Conservation (phyloP, 495 filamentous ascomycete genomes). For the Evernia prunastri region DNA sequence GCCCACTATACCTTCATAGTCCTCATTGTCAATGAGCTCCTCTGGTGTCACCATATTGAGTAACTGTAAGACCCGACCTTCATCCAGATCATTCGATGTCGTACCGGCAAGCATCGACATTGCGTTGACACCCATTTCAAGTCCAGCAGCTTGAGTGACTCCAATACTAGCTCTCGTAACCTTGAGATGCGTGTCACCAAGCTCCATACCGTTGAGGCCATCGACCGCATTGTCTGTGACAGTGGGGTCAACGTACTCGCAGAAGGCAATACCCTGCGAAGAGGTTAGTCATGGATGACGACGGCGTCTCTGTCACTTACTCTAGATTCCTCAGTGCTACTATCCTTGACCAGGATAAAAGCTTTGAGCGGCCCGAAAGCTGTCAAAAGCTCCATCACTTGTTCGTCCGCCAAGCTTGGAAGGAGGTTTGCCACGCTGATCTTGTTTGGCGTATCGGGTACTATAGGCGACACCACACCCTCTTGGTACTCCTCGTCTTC, state of each 20-base stretch:
- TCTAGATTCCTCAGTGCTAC: constrained; percentile 74
- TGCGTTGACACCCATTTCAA: constrained; percentile 94
- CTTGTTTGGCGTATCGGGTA: constrained; percentile 90
- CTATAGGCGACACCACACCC: constrained; percentile 69
- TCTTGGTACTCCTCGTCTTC: constrained; percentile 72
- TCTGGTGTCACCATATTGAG: constrained; percentile 98
- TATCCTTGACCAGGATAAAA: constrained; percentile 87
- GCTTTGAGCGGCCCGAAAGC: constrained; percentile 91
- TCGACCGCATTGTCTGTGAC: constrained; percentile 82
- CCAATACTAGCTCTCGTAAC: constrained; percentile 87
- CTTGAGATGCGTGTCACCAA: constrained; percentile 79
- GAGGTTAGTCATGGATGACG: constrained; percentile 18
- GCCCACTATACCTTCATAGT: constrained; percentile 70
- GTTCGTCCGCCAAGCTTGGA: constrained; percentile 77
- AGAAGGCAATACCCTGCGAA: constrained; percentile 86
- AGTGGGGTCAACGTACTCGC: constrained; percentile 77
- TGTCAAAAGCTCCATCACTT: constrained; percentile 80
- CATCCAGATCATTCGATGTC: constrained; percentile 67
- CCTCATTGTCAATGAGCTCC: constrained; percentile 86
- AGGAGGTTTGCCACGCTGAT: constrained; percentile 88
- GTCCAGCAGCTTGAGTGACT: constrained; percentile 76
- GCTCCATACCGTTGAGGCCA: constrained; percentile 84
- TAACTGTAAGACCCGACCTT: constrained; percentile 76
- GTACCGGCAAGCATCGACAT: constrained; percentile 99
- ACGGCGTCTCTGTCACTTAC: constrained; percentile 48